Evolutionary conservation across 2,329 filamentous ascomycete genomes (phyloP), one percentile per base, ranked within the genome.

Genomic region (Xylaria sp.): DNA sequence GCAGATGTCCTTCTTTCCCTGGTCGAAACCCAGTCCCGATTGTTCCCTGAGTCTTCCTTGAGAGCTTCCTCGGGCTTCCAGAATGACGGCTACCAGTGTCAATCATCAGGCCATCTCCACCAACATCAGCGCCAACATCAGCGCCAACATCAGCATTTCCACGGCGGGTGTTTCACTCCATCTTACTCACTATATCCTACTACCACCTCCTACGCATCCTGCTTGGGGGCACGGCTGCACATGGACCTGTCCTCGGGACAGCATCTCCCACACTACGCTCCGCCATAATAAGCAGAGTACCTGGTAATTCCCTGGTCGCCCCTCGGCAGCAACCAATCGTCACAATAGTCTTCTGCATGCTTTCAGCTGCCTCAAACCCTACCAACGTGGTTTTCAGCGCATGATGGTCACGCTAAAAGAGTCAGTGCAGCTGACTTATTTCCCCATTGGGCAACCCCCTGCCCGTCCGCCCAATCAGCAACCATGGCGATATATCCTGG

Each of bases 311-410:
- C 59, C 58, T 38, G 65, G 55, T 61, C 68, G 60, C 54, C 61
- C 54, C 53, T 47, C 44, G 63, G 22, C 61, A 59, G 45, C 50
- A 67, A 63, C 74, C 74, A 75, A 76, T 76, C 38, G 65, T 70
- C 60, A 65, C 56, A 69, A 67, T 73, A 72, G 73, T 75, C 73
- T 69, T 67, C 65, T 65, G 72, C 71, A 71, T 65, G 51, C 66
- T 76, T 76, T 75, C 73, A 75, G 73, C 73, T 75, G 61, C 47
- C 64, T 33, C 66, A 38, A 60, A 71, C 49, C 65, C 55, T 64
- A 69, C 69, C 57, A 66, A 66, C 65, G 59, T 68, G 67, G 62
- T 66, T 74, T 76, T 74, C 73, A 75, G 73, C 72, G 69, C 62
- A 60, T 50, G 60, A 65, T 44, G 68, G 69, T 67, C 69, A 58